phyloP scores from a whole-genome alignment of 1,284 basidiomycete genomes.

The Boletus sp. region DNA sequence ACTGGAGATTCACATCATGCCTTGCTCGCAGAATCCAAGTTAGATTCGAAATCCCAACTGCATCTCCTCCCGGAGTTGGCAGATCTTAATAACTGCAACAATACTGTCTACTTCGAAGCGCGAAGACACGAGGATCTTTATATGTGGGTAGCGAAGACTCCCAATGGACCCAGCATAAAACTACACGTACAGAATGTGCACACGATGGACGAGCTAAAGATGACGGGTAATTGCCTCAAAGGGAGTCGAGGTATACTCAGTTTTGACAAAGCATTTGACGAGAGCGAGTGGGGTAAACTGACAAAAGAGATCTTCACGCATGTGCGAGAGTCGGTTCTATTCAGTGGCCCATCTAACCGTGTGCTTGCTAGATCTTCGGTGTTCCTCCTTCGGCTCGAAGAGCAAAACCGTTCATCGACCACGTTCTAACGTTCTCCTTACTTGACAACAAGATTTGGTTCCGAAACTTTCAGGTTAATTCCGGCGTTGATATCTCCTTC shows the following conservation, averaged over 20 bases:
- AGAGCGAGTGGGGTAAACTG: conserved; percentile 83
- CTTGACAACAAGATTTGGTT: conserved; percentile 99
- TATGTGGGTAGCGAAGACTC: conserved; percentile 95
- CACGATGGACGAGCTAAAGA: conserved; percentile 99
- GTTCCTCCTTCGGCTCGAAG: conserved; percentile 88
- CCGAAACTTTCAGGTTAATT: conserved; percentile 89
- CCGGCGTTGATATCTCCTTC: not conserved
- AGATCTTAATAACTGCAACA: conserved; percentile 98
- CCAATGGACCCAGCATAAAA: conserved; percentile 97
- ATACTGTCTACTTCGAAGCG: conserved; percentile 97
- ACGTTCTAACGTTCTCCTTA: conserved; percentile 94
- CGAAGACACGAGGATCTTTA: conserved; percentile 96
- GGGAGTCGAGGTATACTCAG: conserved; percentile 90
- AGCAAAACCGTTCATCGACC: conserved; percentile 98
- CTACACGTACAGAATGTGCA: conserved; percentile 98
- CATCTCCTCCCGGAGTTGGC: conserved; percentile 95
- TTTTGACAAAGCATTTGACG: conserved; percentile 92
- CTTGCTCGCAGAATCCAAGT: conserved; percentile 75
- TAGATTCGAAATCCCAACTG: conserved; percentile 96
- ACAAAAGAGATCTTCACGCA: conserved; percentile 97
- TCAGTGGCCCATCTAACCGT: conserved; percentile 6
- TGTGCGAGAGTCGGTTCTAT: conserved; percentile 51
- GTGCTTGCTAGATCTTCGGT: conserved; percentile 77
- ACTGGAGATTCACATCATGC: not conserved
- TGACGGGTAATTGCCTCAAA: conserved; percentile 99